These are phyloP conservation scores for Ceratobasidium sp. DNA, from an alignment of 1,284 basidiomycete genomes.

Conservation along the genomic window DNA sequence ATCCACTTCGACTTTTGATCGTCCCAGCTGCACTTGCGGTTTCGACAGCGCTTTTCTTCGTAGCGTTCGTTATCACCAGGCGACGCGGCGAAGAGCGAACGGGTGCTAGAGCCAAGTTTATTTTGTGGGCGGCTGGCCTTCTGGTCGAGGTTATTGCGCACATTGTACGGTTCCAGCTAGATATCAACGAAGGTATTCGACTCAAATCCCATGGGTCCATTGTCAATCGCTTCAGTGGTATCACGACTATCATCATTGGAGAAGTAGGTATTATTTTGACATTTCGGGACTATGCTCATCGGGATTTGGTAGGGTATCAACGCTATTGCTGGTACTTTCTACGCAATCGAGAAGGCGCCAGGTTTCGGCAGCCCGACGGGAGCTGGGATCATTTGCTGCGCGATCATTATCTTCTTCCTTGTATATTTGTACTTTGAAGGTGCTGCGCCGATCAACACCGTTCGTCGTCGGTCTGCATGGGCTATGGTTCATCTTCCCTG, in stretches of 20 bases:
- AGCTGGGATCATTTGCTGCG: conserved; percentile 8
- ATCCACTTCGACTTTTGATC: conserved; percentile 14
- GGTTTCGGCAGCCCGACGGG: conserved; percentile 6
- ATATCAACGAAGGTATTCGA: conserved; percentile 20
- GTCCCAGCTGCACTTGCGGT: conserved; percentile 7
- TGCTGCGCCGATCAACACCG: conserved; percentile 1
- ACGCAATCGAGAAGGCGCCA: conserved; percentile 27
- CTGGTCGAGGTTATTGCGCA: conserved; percentile 23
- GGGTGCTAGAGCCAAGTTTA: conserved; percentile 20
- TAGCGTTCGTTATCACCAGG: conserved; percentile 6
- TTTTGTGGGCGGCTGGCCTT: conserved; percentile 12
- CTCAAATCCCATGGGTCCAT: conserved; percentile 39
- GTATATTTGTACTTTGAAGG: conserved; percentile 41
- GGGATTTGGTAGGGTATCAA: conserved; percentile 32
- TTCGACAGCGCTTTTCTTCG: conserved; percentile 17
- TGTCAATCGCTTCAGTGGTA: conserved; percentile 4
- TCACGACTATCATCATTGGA: conserved; percentile 40
- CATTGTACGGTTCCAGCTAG: conserved; percentile 22
- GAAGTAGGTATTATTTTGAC: conserved; percentile 2
- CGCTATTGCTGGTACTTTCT: conserved; percentile 36
- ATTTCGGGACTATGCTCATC: not conserved
- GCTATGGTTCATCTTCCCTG: conserved; percentile 31
- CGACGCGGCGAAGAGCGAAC: not conserved
- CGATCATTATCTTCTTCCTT: conserved; percentile 25
- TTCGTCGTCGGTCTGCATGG: conserved; percentile 8